phyloP scores from a whole-genome alignment of 768 basidiomycete genomes.

The Phlebiopsis flavidoalba region DNA sequence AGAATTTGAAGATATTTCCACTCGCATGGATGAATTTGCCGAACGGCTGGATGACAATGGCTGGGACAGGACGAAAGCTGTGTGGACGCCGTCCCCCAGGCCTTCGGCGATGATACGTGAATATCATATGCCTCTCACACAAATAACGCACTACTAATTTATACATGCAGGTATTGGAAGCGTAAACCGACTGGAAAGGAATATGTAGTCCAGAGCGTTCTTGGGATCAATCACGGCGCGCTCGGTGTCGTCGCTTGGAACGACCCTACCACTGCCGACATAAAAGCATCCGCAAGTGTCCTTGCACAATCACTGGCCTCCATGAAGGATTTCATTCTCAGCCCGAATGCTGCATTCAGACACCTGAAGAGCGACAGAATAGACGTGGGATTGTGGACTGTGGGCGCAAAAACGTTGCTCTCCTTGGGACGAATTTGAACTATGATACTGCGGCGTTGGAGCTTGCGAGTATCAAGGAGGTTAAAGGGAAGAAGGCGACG shows the following conservation, averaged over 20 bases:
- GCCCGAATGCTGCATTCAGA: slow-evolving; percentile 21
- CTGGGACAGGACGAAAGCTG: slow-evolving; percentile 62
- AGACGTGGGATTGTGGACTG: slow-evolving; percentile 31
- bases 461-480: slow-evolving; percentile 13
- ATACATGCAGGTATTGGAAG: slow-evolving; percentile 46
- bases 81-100: slow-evolving; percentile 84
- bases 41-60: slow-evolving; percentile 56
- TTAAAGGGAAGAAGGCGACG: neutral
- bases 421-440: slow-evolving; percentile 31
- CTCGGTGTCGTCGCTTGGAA: slow-evolving; percentile 39
- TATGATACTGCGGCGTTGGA: slow-evolving; percentile 17
- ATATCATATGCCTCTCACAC: slow-evolving; percentile 10
- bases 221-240: slow-evolving; percentile 69
- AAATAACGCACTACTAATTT: neutral
- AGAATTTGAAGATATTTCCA: slow-evolving; percentile 61
- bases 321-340: slow-evolving; percentile 22
- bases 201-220: slow-evolving; percentile 57
- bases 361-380: slow-evolving; percentile 18
- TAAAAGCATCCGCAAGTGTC: slow-evolving; percentile 33
- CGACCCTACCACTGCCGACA: slow-evolving; percentile 34
- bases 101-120: slow-evolving; percentile 51
- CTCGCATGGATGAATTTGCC: slow-evolving; percentile 60
- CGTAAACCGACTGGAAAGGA: slow-evolving; percentile 64
- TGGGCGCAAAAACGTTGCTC: slow-evolving; percentile 26
- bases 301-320: slow-evolving; percentile 17